phyloP scores from a whole-genome alignment of 1,139 yeast genomes.

The Pichia sp. region DNA sequence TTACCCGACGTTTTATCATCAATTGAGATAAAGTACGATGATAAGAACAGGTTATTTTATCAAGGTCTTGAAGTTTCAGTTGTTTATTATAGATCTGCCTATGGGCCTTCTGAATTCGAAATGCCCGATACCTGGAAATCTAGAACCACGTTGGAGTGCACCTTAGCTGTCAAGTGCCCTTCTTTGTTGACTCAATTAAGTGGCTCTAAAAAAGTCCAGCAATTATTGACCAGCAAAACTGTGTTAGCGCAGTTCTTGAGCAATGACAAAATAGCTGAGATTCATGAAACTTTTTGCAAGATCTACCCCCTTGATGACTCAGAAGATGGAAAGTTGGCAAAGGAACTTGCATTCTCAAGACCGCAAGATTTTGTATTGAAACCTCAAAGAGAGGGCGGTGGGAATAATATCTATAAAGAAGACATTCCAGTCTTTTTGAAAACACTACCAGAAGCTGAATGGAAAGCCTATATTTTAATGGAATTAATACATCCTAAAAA shows the following conservation, averaged over 20 bases:
- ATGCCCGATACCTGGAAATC: constrained; percentile 72
- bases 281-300: constrained; percentile 65
- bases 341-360: constrained; percentile 57
- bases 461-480: constrained; percentile 94
- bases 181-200: constrained; percentile 82
- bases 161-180: constrained; percentile 87
- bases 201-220: constrained; percentile 92
- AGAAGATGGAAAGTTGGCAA: constrained; percentile 58
- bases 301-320: constrained; percentile 82
- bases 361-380: constrained; percentile 79
- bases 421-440: constrained; percentile 74
- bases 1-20: constrained; percentile 52
- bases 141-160: constrained; percentile 64
- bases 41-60: constrained; percentile 43
- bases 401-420: constrained; percentile 82
- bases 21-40: constrained; percentile 38
- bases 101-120: constrained; percentile 53
- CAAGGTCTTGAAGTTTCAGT: constrained; percentile 72
- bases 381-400: constrained; percentile 97
- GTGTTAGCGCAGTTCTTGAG: constrained; percentile 47
- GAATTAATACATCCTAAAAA: constrained; percentile 80
- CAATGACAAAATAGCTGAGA: constrained; percentile 30
- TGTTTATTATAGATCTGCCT: constrained; percentile 87
- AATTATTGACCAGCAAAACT: constrained; percentile 59
- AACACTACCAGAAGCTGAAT: constrained; percentile 56